phyloP scores from a whole-genome alignment of 2,329 filamentous ascomycete species.

The Exophiala calicioides region DNA sequence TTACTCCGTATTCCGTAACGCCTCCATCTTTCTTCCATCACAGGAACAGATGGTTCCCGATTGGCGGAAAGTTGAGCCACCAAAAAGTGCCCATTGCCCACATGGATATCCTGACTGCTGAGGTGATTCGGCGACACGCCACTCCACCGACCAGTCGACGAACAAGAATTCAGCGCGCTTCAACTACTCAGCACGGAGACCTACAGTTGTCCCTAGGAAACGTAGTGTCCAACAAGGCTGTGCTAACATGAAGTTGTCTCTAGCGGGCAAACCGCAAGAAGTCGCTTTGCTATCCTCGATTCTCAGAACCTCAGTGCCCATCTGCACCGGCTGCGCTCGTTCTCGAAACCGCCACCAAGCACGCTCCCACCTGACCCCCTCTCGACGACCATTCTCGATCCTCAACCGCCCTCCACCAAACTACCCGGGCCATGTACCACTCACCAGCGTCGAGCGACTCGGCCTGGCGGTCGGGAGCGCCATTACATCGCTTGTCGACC shows the following conservation, averaged over 20 bases:
- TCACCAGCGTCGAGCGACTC: constrained; percentile 74
- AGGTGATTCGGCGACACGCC: no score
- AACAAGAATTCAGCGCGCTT: no score
- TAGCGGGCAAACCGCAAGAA: constrained; percentile 10
- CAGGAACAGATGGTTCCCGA: no score
- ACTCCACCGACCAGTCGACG: no score
- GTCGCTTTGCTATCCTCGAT: constrained; percentile 21
- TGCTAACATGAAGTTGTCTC: constrained; percentile 14
- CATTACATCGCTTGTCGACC: constrained; percentile 66
- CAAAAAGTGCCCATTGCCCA: no score
- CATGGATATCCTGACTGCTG: no score
- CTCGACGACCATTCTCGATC: constrained; percentile 67
- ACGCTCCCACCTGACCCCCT: background rate
- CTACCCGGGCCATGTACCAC: constrained; percentile 89
- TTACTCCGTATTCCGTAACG: no score
- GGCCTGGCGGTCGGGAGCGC: constrained; percentile 67
- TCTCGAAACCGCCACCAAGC: constrained; percentile 32
- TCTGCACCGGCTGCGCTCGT: constrained; percentile 74
- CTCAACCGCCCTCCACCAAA: constrained; percentile 82
- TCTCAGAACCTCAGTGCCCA: constrained; percentile 10
- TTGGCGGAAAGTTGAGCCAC: no score
- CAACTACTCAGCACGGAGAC: no score
- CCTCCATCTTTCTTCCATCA: no score
- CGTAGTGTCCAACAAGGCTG: no score
- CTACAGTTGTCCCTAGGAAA: no score